Evolutionary conservation across 139 green algal genomes (phyloP).

Genomic region (Chlorella vulgaris): DNA sequence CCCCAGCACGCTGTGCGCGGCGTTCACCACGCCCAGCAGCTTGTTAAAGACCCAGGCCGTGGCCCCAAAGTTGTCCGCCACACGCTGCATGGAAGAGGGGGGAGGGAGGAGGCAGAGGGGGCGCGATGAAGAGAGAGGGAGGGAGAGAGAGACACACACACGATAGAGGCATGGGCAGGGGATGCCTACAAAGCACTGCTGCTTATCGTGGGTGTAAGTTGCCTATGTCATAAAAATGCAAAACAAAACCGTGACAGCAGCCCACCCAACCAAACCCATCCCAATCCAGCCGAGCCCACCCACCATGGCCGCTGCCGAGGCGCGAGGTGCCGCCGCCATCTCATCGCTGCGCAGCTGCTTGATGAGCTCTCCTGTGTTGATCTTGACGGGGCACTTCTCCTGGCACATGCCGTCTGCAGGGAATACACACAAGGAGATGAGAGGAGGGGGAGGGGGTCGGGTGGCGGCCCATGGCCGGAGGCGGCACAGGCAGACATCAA

Average conservation of each 20-base stretch:
- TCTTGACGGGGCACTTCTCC: conserved; percentile 98
- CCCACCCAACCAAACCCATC: neutral
- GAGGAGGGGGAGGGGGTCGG: neutral
- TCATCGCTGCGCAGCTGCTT: conserved; percentile 78
- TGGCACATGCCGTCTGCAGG: conserved; percentile 96
- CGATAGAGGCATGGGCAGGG: neutral
- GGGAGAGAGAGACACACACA: neutral
- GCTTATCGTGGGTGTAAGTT: neutral
- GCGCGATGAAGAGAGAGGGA: neutral
- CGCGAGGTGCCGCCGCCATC: conserved; percentile 51
- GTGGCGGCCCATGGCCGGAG: neutral
- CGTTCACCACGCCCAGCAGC: conserved; percentile 81
- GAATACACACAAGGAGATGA: neutral
- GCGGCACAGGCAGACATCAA: no score
- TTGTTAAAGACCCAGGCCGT: conserved; percentile 71
- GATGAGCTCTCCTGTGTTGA: conserved; percentile 96
- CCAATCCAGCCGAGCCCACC: neutral
- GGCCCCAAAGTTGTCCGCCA: conserved; percentile 85
- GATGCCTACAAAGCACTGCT: neutral
- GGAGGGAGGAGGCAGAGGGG: neutral
- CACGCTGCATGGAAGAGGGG: conserved; percentile 1
- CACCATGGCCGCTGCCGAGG: conserved; percentile 43
- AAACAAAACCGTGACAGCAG: no score
- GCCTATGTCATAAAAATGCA: neutral
- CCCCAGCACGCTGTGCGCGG: conserved; percentile 82